Evolutionary conservation across 208 protist species (phyloP), one percentile per base, ranked within the genome.

Genomic region (Leishmania major): DNA sequence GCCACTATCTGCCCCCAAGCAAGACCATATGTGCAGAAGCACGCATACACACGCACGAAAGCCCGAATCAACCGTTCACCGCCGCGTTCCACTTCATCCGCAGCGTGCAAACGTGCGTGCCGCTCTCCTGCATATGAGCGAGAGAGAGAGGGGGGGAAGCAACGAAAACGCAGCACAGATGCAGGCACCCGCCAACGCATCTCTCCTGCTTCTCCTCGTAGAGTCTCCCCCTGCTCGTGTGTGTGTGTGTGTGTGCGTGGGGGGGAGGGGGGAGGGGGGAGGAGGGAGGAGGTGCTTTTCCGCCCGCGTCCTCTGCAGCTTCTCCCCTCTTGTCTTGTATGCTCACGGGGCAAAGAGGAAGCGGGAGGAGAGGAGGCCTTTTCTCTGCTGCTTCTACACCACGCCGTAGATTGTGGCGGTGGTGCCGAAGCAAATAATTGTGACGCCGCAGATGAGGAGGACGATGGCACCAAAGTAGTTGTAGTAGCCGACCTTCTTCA

Each of bases 361-460:
- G 64, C 31, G 28, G 5, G 64, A 70, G 35, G 8, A 15, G 40
- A 8, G 17, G 25, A 1, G 40, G 45, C 45, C 31, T 25, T 25
- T 51, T 37, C 25, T 22, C 28, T 59, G 35, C 25, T 51, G 8
- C 22, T 40, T 37, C 64, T 45, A 88, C 35, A 91, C 31, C 5
- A 88, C 51, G 19, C 77, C 83, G 75, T 94, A 94, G 75, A 95
- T 91, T 17, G 90, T 93, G 22, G 90, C 79, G 3, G 80, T 87
- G 43, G 90, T 94, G 37, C 92, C 92, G 83, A 95, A 94, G 62
- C 84, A 81, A 83, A 92, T 87, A 57, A 88, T 77, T 28, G 85
- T 78, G 15, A 96, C 82, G n/a, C 90, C 90, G 51, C 73, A 69
- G 5, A 94, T 1, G 19, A 95, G 85, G 15, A 95, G 79, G 1